Conservation (phyloP, 2,329 filamentous ascomycete species). For the Diaporthe velutina region DNA sequence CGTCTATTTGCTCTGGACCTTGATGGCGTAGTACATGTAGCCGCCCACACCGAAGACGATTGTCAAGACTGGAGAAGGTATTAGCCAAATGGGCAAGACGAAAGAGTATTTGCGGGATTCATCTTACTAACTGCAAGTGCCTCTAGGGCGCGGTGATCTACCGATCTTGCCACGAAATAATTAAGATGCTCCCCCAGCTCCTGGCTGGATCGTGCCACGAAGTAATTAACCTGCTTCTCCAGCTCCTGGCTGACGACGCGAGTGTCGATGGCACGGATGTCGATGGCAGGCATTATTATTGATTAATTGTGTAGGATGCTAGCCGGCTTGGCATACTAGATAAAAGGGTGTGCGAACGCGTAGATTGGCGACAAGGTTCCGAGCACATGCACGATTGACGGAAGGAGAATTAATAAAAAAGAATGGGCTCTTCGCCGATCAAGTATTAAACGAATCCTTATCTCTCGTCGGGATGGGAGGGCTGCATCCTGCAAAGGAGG, state of each 20-base stretch:
- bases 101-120: not conserved
- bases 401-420: not conserved
- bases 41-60: conserved; percentile 38
- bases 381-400: not conserved
- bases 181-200: conserved; percentile 36
- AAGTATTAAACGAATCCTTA: not conserved
- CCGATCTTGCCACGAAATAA: conserved; percentile 30
- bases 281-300: conserved; percentile 35
- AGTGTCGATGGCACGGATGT: conserved; percentile 32
- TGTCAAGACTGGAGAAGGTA: conserved; percentile 1
- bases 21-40: conserved; percentile 39
- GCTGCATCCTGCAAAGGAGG: not conserved
- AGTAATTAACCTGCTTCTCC: conserved; percentile 33
- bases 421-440: not conserved
- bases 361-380: not conserved
- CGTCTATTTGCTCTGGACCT: conserved; percentile 34
- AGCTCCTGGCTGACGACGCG: conserved; percentile 35
- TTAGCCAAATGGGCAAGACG: not conserved
- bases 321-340: conserved; percentile 19
- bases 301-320: not conserved
- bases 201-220: conserved; percentile 35
- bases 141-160: conserved; percentile 32
- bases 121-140: conserved; percentile 33
- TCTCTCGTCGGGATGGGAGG: not conserved
- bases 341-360: not conserved